These are phyloP conservation scores for Pseudocercospora ulei DNA, from an alignment of 2,329 filamentous ascomycete genomes.

Conservation along the genomic window DNA sequence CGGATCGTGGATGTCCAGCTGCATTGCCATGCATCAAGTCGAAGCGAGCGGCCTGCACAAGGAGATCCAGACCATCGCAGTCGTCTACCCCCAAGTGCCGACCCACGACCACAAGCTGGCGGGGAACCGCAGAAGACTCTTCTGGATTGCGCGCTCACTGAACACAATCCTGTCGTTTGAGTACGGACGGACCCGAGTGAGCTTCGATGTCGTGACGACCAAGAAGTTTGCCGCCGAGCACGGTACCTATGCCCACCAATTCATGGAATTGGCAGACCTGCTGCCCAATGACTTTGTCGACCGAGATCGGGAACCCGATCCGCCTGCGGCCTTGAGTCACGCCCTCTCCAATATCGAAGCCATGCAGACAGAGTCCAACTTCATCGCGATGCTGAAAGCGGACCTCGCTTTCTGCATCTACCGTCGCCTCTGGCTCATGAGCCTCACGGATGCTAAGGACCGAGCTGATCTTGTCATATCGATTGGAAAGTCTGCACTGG, in stretches of 20 bases:
- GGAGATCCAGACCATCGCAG: slow-evolving; percentile 35
- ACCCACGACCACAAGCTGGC: slow-evolving; percentile 30
- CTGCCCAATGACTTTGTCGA: slow-evolving; percentile 33
- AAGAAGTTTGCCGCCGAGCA: slow-evolving; percentile 31
- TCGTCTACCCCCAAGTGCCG: slow-evolving; percentile 29
- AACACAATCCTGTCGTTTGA: slow-evolving; percentile 53
- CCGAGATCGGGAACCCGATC: slow-evolving; percentile 31
- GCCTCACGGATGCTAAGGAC: slow-evolving; percentile 34
- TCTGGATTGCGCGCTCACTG: slow-evolving; percentile 48
- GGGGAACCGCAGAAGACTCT: slow-evolving; percentile 30
- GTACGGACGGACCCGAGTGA: slow-evolving; percentile 46
- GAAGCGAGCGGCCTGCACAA: slow-evolving; percentile 46
- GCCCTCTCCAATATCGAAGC: slow-evolving; percentile 32
- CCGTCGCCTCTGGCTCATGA: slow-evolving; percentile 37
- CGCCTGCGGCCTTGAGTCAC: slow-evolving; percentile 30
- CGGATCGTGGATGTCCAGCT: slow-evolving; percentile 50
- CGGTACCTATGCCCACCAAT: slow-evolving; percentile 28
- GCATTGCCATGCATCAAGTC: slow-evolving; percentile 50
- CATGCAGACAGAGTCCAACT: slow-evolving; percentile 31
- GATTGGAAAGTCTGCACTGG: slow-evolving; percentile 33
- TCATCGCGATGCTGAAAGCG: slow-evolving; percentile 43
- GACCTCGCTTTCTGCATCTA: slow-evolving; percentile 46
- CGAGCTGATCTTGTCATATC: slow-evolving; percentile 35
- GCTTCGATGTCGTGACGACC: slow-evolving; percentile 41
- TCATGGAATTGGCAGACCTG: slow-evolving; percentile 32